Conservation (phyloP, 164 flowering plant genomes). For the Macadamia tetraphylla region DNA sequence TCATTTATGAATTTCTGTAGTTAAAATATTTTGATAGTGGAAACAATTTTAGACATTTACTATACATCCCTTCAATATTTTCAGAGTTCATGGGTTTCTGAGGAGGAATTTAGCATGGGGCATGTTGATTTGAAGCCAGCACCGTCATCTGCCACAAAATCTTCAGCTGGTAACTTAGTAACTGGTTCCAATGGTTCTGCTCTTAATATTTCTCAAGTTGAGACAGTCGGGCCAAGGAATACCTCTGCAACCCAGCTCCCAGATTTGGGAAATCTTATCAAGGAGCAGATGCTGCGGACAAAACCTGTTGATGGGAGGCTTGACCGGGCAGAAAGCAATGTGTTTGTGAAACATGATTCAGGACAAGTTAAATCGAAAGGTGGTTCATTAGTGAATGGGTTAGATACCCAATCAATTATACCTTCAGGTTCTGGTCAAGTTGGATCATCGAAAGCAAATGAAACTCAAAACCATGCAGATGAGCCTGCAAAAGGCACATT, state of each 20-base stretch:
- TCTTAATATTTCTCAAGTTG: conserved; percentile 38
- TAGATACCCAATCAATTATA: conserved; percentile 35
- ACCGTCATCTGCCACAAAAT: conserved; percentile 49
- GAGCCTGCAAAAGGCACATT: conserved; percentile 36
- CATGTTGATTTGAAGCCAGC: conserved; percentile 75
- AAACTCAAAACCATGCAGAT: conserved; percentile 48
- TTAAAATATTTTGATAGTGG: not conserved
- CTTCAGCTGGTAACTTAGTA: conserved; percentile 30
- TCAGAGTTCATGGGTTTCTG: conserved; percentile 96
- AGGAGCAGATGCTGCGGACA: conserved; percentile 41
- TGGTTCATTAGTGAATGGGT: conserved; percentile 36
- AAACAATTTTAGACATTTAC: not conserved
- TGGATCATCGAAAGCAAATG: conserved; percentile 35
- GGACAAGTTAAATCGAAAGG: conserved; percentile 48
- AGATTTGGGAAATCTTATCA: conserved; percentile 43
- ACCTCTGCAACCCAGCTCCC: conserved; percentile 21
- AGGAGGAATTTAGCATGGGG: conserved; percentile 98
- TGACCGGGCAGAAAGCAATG: conserved; percentile 45
- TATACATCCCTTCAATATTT: not conserved
- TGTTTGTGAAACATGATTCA: conserved; percentile 41
- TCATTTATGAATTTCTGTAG: not conserved
- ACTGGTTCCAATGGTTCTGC: conserved; percentile 45
- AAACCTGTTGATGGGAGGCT: conserved; percentile 55
- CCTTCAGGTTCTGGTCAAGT: conserved; percentile 26
- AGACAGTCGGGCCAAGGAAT: conserved; percentile 37